Evolutionary conservation across 768 basidiomycete species (phyloP).

Genomic region (Kwoniella newhampshirensis): DNA sequence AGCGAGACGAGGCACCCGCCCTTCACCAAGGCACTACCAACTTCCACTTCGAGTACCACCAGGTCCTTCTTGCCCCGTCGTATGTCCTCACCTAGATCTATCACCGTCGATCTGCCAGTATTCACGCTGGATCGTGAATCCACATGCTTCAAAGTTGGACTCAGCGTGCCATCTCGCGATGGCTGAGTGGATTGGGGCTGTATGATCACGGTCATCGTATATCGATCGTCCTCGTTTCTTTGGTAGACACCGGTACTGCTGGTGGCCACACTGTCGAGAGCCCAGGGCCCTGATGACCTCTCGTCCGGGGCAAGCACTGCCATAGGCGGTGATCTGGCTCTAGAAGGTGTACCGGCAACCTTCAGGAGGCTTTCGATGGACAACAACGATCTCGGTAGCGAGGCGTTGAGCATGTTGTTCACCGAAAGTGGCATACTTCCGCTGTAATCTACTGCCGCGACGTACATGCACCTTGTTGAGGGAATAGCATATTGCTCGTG

Average conservation of each 20-base stretch:
- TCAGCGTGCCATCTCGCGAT: conserved; percentile 28
- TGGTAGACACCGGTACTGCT: conserved; percentile 31
- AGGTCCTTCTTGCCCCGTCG: conserved; percentile 62
- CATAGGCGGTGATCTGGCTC: conserved; percentile 67
- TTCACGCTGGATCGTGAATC: conserved; percentile 54
- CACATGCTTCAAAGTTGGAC: conserved; percentile 28
- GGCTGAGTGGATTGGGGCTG: conserved; percentile 22
- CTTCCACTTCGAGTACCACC: conserved; percentile 64
- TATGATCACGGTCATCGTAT: conserved; percentile 36
- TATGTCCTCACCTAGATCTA: conserved; percentile 53
- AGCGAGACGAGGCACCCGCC: conserved; percentile 55
- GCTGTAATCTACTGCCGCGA: conserved; percentile 81
- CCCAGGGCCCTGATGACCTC: conserved; percentile 39
- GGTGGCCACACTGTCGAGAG: conserved; percentile 36
- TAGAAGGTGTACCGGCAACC: conserved; percentile 64
- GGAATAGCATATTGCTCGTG: conserved; percentile 92
- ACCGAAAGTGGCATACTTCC: conserved; percentile 80
- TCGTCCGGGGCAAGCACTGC: conserved; percentile 53
- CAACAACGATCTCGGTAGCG: conserved; percentile 69
- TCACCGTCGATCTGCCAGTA: conserved; percentile 54
- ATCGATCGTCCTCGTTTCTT: conserved; percentile 35
- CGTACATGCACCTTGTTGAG: conserved; percentile 79
- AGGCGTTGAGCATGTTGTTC: conserved; percentile 79
- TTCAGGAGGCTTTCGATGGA: conserved; percentile 73
- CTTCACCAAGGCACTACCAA: conserved; percentile 49